Evolutionary conservation across 768 basidiomycete species (phyloP).

Genomic region (Collybia sordida): DNA sequence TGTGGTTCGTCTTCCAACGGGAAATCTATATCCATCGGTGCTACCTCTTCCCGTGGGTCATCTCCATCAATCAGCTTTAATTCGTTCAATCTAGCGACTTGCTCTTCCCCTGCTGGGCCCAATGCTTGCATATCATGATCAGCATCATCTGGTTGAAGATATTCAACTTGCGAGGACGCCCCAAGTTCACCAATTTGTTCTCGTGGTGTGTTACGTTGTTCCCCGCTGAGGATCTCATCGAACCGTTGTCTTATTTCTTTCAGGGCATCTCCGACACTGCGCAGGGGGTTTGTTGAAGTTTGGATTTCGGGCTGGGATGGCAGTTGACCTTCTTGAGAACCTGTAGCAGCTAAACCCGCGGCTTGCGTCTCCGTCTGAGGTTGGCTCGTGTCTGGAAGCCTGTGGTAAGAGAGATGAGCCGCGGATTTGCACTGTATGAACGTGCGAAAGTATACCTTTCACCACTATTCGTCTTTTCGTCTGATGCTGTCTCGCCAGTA

Average conservation of each 20-base stretch:
- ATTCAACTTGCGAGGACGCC: slow-evolving; percentile 63
- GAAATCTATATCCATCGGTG: slow-evolving; percentile 52
- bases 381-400: slow-evolving; percentile 17
- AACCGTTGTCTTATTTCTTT: slow-evolving; percentile 82
- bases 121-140: slow-evolving; percentile 85
- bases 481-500: slow-evolving; percentile 23
- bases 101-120: slow-evolving; percentile 82
- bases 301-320: slow-evolving; percentile 38
- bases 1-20: slow-evolving; percentile 22
- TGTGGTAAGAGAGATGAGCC: slow-evolving; percentile 6
- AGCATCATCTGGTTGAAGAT: slow-evolving; percentile 67
- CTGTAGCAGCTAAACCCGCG: slow-evolving; percentile 36
- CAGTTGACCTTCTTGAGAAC: slow-evolving; percentile 44
- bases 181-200: slow-evolving; percentile 37
- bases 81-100: slow-evolving; percentile 78
- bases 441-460: slow-evolving; percentile 27
- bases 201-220: slow-evolving; percentile 28
- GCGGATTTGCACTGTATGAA: not conserved
- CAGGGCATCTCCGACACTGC: slow-evolving; percentile 81
- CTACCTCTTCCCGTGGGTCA: slow-evolving; percentile 25
- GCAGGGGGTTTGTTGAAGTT: slow-evolving; percentile 53
- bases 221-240: slow-evolving; percentile 69
- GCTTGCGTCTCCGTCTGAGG: slow-evolving; percentile 12
- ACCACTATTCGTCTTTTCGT: slow-evolving; percentile 27
- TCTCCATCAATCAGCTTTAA: slow-evolving; percentile 74